phyloP scores from a whole-genome alignment of 257 asterid species.

The Plectranthus barbatus region DNA sequence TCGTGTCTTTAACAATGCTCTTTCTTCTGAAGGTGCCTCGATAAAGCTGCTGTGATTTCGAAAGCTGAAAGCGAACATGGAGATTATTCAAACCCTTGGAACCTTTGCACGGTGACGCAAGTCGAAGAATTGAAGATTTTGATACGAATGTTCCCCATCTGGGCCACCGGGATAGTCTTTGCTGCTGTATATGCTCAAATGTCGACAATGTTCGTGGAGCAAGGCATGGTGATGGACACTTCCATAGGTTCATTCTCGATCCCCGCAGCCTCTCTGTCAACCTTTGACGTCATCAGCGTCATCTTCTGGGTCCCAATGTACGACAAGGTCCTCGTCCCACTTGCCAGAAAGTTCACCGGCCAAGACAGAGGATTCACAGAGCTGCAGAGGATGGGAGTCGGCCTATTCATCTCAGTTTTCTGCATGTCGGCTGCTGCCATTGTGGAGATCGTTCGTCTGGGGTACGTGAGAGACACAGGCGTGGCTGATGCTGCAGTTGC shows the following conservation, averaged over 20 bases:
- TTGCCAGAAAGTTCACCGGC: slow-evolving; percentile 63
- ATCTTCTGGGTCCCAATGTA: slow-evolving; percentile 85
- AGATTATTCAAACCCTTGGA: slow-evolving; percentile 68
- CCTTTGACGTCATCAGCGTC: slow-evolving; percentile 74
- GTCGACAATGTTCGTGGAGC: slow-evolving; percentile 92
- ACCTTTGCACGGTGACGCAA: slow-evolving; percentile 27
- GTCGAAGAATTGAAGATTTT: slow-evolving; percentile 67
- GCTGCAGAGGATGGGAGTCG: slow-evolving; percentile 84
- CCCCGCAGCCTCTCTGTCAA: slow-evolving; percentile 85
- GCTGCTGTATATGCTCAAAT: slow-evolving; percentile 85
- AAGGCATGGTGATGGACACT: slow-evolving; percentile 88
- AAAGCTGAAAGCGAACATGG: slow-evolving; percentile 41
- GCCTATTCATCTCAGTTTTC: slow-evolving; percentile 55
- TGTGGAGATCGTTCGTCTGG: slow-evolving; percentile 56
- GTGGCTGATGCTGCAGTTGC: too few relatives aligned
- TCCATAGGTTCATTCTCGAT: slow-evolving; percentile 67
- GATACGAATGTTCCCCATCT: slow-evolving; percentile 87
- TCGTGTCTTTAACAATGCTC: not conserved
- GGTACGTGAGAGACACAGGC: slow-evolving; percentile 36
- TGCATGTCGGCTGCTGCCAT: slow-evolving; percentile 85
- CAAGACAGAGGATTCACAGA: slow-evolving; percentile 63
- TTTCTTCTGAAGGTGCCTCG: slow-evolving; percentile 61
- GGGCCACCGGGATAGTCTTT: slow-evolving; percentile 92
- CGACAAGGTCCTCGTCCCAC: slow-evolving; percentile 65
- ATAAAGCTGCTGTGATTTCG: slow-evolving; percentile 64